phyloP scores from a whole-genome alignment of 441 rosid genomes.

The Codiaeum variegatum region DNA sequence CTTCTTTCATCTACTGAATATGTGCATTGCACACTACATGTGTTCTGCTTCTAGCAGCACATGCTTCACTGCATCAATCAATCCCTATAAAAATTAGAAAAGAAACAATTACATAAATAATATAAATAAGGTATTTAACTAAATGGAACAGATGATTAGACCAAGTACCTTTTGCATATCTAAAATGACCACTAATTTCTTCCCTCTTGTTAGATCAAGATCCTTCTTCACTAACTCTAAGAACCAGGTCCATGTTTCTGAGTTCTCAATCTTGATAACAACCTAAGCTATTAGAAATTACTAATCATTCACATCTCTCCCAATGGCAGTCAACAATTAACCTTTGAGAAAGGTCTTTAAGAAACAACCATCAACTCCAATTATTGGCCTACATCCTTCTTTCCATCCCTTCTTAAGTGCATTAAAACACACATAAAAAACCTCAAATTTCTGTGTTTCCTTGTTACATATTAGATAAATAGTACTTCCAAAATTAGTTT shows the following conservation, averaged over 20 bases:
- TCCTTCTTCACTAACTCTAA: background rate
- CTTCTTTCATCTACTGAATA: background rate
- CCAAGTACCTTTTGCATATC: background rate
- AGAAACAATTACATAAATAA: no score
- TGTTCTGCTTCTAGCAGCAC: background rate
- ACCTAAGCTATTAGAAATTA: background rate
- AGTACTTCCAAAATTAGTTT: no score
- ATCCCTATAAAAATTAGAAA: background rate
- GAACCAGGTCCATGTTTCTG: background rate
- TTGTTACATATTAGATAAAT: no score
- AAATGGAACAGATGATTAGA: no score
- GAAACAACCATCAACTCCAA: no score
- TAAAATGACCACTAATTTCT: background rate
- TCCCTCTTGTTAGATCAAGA: no score
- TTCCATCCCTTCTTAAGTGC: no score
- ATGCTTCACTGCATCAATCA: background rate
- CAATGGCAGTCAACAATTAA: background rate
- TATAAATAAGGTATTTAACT: no score
- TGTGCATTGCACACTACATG: background rate
- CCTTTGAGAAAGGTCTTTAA: background rate
- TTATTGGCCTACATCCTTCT: no score
- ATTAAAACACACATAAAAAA: no score
- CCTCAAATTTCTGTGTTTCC: no score
- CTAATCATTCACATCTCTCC: background rate
- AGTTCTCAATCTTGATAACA: no score